Base-by-base conservation (phyloP, 108 stramenopile species). In the Fistulifera pelliculosa region DNA sequence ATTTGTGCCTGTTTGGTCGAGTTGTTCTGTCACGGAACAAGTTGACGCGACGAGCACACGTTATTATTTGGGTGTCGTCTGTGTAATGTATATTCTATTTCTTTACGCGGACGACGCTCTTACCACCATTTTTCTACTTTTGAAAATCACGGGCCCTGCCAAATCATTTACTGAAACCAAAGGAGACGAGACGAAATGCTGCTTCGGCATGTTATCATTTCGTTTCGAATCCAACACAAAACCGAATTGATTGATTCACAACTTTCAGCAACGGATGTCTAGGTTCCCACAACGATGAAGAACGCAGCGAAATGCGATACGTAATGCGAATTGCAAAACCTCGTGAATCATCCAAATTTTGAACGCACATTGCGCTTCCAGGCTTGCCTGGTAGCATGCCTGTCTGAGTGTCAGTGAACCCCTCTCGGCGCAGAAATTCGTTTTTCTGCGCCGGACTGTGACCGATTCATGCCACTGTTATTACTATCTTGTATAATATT, bases 301-400 rank as follows among this genome's bases (percentile, higher is more conserved):
- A 91, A 91, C 93, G 87, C 93, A 94, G 93, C 93, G 87, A 94
- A 94, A 91, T 91, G 93, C 85, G 87, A 94, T 89, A 90, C 87
- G 87, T 88, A 90, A 84, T 94, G 93, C 85, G 93, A 94, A 84
- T 86, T 86, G 88, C 88, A 90, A 76, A 64, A 90, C 80, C 76
- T 83, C 77, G 93, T 90, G 88, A 90, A 84, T 85, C 87, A 94
- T 90, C 79, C 83, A 90, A 77, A 70, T 71, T 94, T 94, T 90
- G 93, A 94, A 90, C 88, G 93, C 88, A 94, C 71, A 84, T 87
- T 90, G 86, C 86, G 86, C 88, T 88, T 86, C 68, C 82, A 77
- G 81, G 85, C 16, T 60, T 66, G 41, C 83, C 84, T 71, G 78
- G 65, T 56, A 81, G 85, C 83, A 92, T 86, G 80, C 83, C 76